Percentiles rank a stretch among this genome's conserved stretches.
Evolutionary conservation across 83 land plant genomes (phyloP).

Genomic region (Larix sibirica): DNA sequence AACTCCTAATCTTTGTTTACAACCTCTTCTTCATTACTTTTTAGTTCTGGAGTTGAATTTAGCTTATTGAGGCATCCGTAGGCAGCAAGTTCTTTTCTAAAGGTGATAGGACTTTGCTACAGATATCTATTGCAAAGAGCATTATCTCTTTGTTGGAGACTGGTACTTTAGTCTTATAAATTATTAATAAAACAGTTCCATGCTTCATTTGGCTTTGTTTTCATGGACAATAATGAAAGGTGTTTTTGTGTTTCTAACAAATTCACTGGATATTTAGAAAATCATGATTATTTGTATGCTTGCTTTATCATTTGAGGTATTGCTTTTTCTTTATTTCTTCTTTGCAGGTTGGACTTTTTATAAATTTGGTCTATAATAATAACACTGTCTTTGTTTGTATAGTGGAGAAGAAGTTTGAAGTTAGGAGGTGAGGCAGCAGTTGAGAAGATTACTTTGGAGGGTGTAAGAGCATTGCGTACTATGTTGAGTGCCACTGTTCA

Average conservation of each 20-base stretch:
- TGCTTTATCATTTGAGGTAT: neutral
- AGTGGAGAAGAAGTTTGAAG: conserved; percentile 95
- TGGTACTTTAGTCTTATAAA: neutral
- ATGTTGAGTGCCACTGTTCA: conserved; percentile 95
- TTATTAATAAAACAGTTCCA: neutral
- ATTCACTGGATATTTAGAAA: neutral
- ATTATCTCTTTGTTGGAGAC: neutral
- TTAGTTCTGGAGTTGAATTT: neutral
- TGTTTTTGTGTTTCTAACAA: no score
- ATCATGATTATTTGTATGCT: neutral
- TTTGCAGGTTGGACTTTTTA: neutral
- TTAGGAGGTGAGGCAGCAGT: conserved; percentile 90
- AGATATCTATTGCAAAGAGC: no score
- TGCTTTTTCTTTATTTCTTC: neutral
- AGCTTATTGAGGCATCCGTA: neutral
- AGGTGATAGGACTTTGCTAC: neutral
- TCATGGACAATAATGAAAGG: no score
- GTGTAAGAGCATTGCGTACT: conserved; percentile 85
- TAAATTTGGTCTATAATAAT: neutral
- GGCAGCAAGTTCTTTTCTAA: neutral
- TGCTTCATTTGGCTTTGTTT: neutral
- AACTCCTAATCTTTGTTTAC: neutral
- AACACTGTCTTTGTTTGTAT: conserved; percentile 1
- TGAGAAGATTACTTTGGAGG: conserved; percentile 88
- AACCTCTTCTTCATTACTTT: neutral